Conservation (phyloP, 257 asterid genomes). For the Knoxia roxburghii region DNA sequence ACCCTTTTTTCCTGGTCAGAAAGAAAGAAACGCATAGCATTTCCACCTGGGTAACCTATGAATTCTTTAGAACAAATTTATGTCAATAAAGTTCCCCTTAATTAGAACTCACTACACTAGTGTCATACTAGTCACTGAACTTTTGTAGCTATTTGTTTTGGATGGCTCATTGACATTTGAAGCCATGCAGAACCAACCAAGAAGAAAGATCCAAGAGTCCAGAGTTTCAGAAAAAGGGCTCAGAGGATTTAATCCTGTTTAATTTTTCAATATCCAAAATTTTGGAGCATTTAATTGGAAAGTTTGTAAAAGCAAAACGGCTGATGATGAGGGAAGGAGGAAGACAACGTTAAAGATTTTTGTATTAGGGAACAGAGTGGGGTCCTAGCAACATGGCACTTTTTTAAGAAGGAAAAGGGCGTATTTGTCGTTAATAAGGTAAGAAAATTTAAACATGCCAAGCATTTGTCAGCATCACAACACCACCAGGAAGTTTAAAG, state of each 20-base stretch:
- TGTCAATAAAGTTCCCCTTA: not conserved
- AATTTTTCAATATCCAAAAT: not conserved
- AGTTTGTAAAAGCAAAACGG: not conserved
- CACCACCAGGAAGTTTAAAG: no score
- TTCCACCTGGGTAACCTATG: not conserved
- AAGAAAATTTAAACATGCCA: no score
- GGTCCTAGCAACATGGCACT: not conserved
- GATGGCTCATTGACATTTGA: no score
- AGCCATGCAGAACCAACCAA: no score
- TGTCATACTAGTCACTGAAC: not conserved
- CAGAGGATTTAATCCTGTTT: not conserved
- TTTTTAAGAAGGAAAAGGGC: no score
- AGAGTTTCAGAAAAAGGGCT: not conserved
- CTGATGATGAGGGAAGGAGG: no score
- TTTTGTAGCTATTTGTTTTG: no score
- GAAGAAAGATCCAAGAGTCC: no score
- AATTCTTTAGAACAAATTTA: no score
- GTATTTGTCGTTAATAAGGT: no score
- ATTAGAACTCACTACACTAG: not conserved
- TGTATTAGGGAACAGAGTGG: not conserved
- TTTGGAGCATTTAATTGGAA: not conserved
- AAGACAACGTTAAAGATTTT: not conserved
- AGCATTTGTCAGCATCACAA: no score
- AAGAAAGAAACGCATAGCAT: not conserved
- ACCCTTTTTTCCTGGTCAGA: not conserved